Conservation (phyloP, 202 grass and related monocot genomes). For the Schoenoplectus triqueter region DNA sequence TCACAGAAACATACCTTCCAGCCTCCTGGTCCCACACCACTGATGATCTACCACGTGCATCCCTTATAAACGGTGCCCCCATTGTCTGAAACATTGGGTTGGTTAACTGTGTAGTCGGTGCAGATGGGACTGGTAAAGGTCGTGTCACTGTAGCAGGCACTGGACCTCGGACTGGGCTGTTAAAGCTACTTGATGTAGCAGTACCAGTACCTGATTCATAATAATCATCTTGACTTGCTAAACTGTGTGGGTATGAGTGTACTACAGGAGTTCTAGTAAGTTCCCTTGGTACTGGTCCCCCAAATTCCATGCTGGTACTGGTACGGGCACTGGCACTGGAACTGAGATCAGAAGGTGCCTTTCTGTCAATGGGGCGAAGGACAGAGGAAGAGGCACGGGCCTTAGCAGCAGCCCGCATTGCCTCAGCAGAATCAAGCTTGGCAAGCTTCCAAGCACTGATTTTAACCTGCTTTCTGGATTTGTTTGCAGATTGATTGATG, state of each 20-base stretch:
- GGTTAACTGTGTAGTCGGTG: conserved; percentile 53
- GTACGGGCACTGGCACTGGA: conserved; percentile 78
- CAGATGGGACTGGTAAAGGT: conserved; percentile 40
- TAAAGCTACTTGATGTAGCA: conserved; percentile 79
- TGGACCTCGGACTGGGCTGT: conserved; percentile 69
- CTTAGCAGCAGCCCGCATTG: conserved; percentile 89
- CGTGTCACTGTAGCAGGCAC: conserved; percentile 48
- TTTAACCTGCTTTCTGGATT: conserved; percentile 74
- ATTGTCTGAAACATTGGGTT: conserved; percentile 92
- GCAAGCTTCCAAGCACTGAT: conserved; percentile 96
- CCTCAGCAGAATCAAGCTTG: conserved; percentile 79
- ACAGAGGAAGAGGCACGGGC: conserved; percentile 92
- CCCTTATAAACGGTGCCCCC: conserved; percentile 62
- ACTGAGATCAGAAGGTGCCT: conserved; percentile 58
- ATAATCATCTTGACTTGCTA: conserved; percentile 78
- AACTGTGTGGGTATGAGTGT: conserved; percentile 54
- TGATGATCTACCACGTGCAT: conserved; percentile 61
- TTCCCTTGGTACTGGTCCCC: conserved; percentile 63
- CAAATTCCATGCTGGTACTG: conserved; percentile 65
- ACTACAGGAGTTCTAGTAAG: conserved; percentile 17
- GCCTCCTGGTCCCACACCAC: conserved; percentile 98
- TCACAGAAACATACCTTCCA: conserved; percentile 82
- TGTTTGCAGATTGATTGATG: conserved; percentile 66
- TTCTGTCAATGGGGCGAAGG: conserved; percentile 71
- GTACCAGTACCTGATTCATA: conserved; percentile 76